These are phyloP conservation scores for Linderniella brevidens DNA, from an alignment of 257 asterid genomes.

Conservation along the genomic window DNA sequence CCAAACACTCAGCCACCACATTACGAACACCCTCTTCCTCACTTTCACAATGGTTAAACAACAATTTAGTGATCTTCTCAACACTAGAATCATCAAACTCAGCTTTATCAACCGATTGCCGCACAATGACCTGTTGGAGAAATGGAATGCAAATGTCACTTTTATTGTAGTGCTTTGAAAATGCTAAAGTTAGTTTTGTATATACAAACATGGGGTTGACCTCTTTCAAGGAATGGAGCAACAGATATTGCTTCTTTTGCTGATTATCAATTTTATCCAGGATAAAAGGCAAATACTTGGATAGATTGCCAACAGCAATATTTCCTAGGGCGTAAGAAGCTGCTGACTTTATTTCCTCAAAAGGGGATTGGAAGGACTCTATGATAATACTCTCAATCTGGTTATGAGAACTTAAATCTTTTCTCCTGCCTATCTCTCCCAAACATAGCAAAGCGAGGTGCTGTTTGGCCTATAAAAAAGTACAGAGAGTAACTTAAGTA, in stretches of 20 bases:
- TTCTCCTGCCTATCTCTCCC: slow-evolving; percentile 99
- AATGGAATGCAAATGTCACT: slow-evolving; percentile 3
- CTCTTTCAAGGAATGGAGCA: slow-evolving; percentile 97
- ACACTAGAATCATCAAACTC: slow-evolving; percentile 93
- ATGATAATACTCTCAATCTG: slow-evolving; percentile 80
- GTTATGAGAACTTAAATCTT: slow-evolving; percentile 77
- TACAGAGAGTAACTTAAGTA: slow-evolving; percentile 6
- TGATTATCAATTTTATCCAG: slow-evolving; percentile 94
- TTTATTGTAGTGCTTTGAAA: background rate
- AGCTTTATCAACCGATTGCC: slow-evolving; percentile 96
- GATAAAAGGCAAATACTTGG: slow-evolving; percentile 83
- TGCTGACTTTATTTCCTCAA: slow-evolving; percentile 97
- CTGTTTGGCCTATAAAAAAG: slow-evolving; percentile 58
- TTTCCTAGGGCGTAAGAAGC: slow-evolving; percentile 99
- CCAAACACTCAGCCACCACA: slow-evolving; percentile 98
- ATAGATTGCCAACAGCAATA: slow-evolving; percentile 93
- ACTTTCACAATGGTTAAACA: slow-evolving; percentile 96
- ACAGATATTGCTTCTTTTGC: slow-evolving; percentile 93
- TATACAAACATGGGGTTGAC: slow-evolving; percentile 16
- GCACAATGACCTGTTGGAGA: slow-evolving; percentile 69
- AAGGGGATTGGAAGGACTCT: slow-evolving; percentile 92
- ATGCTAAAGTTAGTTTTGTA: background rate
- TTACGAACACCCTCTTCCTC: slow-evolving; percentile 99
- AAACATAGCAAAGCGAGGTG: slow-evolving; percentile 87
- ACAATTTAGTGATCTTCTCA: slow-evolving; percentile 72